phyloP scores from a whole-genome alignment of 176 grass and related monocot genomes.

The Secale cereale region DNA sequence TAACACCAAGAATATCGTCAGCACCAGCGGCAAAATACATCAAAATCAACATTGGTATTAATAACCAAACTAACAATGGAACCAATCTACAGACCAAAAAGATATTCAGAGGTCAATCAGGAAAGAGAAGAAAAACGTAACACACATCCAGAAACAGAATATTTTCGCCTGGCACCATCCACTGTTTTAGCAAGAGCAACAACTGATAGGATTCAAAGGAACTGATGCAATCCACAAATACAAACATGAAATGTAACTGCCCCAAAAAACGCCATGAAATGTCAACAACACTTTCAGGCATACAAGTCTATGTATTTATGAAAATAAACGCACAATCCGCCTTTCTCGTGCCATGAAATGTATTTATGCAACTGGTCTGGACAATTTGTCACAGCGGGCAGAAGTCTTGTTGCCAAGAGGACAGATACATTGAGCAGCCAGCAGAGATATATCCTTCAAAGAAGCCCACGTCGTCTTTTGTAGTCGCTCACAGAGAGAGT shows the following conservation, averaged over 20 bases:
- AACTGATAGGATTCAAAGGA: not conserved
- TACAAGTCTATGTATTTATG: constrained; percentile 19
- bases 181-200: constrained; percentile 4
- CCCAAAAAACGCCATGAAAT: not conserved
- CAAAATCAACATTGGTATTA: not conserved
- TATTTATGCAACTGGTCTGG: not conserved
- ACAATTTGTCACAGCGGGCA: not conserved
- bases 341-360: not conserved
- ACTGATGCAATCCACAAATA: constrained; percentile 9
- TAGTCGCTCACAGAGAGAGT: constrained; percentile 71
- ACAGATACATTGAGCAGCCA: not conserved
- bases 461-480: constrained; percentile 64
- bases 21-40: not conserved
- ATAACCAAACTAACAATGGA: not conserved
- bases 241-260: not conserved
- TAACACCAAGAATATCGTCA: not conserved
- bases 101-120: not conserved
- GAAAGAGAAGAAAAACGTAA: not conserved
- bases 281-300: constrained; percentile 18
- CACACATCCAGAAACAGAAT: not conserved
- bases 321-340: constrained; percentile 7
- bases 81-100: not conserved
- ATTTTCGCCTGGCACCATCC: not conserved
- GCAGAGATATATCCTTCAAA: constrained; percentile 36
- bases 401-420: not conserved